Conservation (phyloP, 176 grass and related monocot species). For the maize (Zea mays) region Zm-B73-REFERENCE-NAM-5.0 NC_050097.1:24437501-24438000, state of each 20-base stretch:
- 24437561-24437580: neutral
- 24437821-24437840: slow-evolving; percentile 26
- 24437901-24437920: slow-evolving; percentile 83
- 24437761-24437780: slow-evolving; percentile 60
- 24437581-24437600: neutral
- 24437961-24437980: slow-evolving; percentile 91
- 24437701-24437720: neutral
- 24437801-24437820: slow-evolving; percentile 81
- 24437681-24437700: slow-evolving; percentile 1
- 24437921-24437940: slow-evolving; percentile 74
- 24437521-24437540: neutral
- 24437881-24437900: slow-evolving; percentile 65
- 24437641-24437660: slow-evolving; percentile 12
- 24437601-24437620: neutral
- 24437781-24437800: slow-evolving; percentile 53
- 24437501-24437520: neutral
- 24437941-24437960: slow-evolving; percentile 97
- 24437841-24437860: neutral
- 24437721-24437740: slow-evolving; percentile 24
- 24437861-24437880: slow-evolving; percentile 9
- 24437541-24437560: neutral
- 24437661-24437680: neutral
- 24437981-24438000: slow-evolving; percentile 15
- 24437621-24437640: neutral
- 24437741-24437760: slow-evolving; percentile 55